Evolutionary conservation across 2,329 filamentous ascomycete species (phyloP).

Genomic region (Blastomyces gilchristii): DNA sequence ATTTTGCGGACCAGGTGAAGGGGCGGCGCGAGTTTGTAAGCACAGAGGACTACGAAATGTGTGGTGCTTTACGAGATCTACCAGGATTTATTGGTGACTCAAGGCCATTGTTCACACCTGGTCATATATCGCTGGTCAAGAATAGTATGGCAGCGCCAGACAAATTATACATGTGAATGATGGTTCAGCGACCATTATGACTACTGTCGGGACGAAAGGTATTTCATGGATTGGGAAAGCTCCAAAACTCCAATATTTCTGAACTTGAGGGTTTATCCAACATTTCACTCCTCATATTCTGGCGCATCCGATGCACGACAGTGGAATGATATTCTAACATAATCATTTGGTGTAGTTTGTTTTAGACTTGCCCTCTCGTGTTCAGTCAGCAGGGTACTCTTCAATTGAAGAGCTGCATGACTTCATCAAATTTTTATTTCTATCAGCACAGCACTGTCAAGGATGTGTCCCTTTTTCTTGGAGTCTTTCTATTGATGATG

Average conservation of each 20-base stretch:
- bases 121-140: constrained; percentile 6
- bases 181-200: background rate
- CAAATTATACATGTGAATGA: constrained; percentile 1
- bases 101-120: background rate
- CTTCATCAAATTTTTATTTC: background rate
- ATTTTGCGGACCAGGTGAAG: constrained; percentile 1
- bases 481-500: background rate
- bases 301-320: background rate
- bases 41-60: constrained; percentile 5
- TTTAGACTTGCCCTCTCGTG: background rate
- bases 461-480: background rate
- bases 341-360: background rate
- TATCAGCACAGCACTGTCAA: background rate
- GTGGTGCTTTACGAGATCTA: background rate
- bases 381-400: background rate
- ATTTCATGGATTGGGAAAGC: background rate
- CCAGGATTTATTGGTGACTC: constrained; percentile 1
- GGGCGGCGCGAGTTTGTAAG: background rate
- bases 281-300: background rate
- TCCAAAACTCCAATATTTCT: background rate
- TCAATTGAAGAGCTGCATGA: background rate
- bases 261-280: background rate
- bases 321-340: background rate
- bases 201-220: background rate
- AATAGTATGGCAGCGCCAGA: background rate